These are phyloP conservation scores for Puccinia horiana DNA, from an alignment of 1,284 basidiomycete genomes.

Conservation along the genomic window DNA sequence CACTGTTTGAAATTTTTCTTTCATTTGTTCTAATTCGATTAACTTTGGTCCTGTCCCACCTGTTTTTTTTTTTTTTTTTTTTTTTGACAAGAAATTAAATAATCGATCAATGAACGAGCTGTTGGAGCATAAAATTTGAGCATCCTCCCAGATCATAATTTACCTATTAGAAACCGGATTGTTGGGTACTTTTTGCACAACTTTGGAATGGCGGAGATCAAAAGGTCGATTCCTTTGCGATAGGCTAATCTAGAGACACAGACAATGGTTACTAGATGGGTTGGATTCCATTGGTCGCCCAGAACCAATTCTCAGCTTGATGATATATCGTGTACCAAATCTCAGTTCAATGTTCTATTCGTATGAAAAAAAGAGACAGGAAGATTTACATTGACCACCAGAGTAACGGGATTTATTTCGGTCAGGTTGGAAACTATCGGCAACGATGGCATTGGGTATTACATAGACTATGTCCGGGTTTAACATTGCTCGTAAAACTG, in stretches of 20 bases:
- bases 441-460: slow-evolving; percentile 91
- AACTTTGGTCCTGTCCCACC: slow-evolving; percentile 91
- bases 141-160: slow-evolving; percentile 52
- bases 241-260: slow-evolving; percentile 94
- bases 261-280: slow-evolving; percentile 77
- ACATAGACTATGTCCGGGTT: slow-evolving; percentile 75
- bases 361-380: background rate
- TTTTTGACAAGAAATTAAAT: background rate
- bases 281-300: slow-evolving; percentile 22
- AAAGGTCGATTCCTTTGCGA: slow-evolving; percentile 92
- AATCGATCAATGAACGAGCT: background rate
- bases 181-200: slow-evolving; percentile 82
- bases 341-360: slow-evolving; percentile 4
- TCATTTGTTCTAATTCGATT: slow-evolving; percentile 91
- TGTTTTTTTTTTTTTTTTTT: no score
- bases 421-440: slow-evolving; percentile 69
- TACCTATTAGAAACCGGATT: slow-evolving; percentile 84
- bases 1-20: slow-evolving; percentile 72
- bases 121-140: background rate
- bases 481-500: slow-evolving; percentile 79
- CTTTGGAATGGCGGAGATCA: slow-evolving; percentile 85
- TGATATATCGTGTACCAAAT: background rate
- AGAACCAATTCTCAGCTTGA: slow-evolving; percentile 22
- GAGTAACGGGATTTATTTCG: slow-evolving; percentile 30
- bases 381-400: slow-evolving; percentile 35